Evolutionary conservation across 2,329 filamentous ascomycete genomes (phyloP), one percentile per base, ranked within the genome.

Genomic region (Paraphoma chrysanthemicola): DNA sequence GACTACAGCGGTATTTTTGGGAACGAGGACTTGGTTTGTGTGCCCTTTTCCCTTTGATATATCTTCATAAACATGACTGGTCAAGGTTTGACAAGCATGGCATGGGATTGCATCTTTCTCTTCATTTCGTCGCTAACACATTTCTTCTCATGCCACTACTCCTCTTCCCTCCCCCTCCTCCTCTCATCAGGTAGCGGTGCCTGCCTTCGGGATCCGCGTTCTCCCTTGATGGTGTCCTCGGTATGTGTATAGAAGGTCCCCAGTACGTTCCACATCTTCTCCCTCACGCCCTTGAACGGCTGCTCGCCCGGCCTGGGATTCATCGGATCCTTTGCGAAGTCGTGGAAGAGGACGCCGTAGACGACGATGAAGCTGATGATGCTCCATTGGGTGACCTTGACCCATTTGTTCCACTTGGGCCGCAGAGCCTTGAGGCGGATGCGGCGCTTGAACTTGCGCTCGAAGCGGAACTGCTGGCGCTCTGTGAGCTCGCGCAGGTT

Each of bases 391-490:
- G 83, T 83, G 60, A 92, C 78, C 75, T 86, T 87, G 53, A 89
- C 80, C 57, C 79, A 82, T 74, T 88, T 91, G 42, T 85, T 83
- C 87, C 88, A 91, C 46, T 77, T 75, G 8, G 89, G 89, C 18
- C 87, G 80, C 41, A 83, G 82, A 70, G 84, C 85, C 66, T 86
- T 85, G 64, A 90, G 76, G 55, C 83, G 82, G 28, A 90, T 77
- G 51, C 91, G 84, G 50, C 91, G 83, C 78, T 92, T 90, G 78
- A 90, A 93, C 71, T 90, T 88, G 74, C 90, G 88, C 80, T 94
- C 91, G 66, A 92, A 88, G 43, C 87, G 84, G 72, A 93, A 90
- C 76, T 93, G 88, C 70, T 93, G 87, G 75, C 90, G 90, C 45
- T 82, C 79, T 38, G 86, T 86, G 56, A 94, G 83, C 71, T 86